Conservation (phyloP, 2,329 filamentous ascomycete species). For the Aspergillus spinulosporus region DNA sequence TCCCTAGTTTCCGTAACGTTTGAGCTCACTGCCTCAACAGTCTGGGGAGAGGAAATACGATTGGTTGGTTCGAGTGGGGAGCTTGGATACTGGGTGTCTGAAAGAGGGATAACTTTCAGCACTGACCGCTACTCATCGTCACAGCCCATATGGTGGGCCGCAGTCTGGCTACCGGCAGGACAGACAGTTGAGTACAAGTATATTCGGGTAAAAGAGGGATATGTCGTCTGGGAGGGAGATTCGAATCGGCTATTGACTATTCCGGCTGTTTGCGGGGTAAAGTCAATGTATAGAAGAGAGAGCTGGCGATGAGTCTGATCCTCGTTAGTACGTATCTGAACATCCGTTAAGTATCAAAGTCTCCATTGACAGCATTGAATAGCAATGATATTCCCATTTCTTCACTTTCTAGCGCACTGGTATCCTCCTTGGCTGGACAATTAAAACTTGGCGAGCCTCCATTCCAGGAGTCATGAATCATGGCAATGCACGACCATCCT, state of each 20-base stretch:
- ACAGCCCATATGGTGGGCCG: slow-evolving; percentile 63
- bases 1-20: slow-evolving; percentile 63
- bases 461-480: not conserved
- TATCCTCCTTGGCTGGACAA: not conserved
- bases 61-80: slow-evolving; percentile 60
- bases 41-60: slow-evolving; percentile 65
- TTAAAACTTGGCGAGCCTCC: not conserved
- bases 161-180: slow-evolving; percentile 57
- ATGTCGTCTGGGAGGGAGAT: slow-evolving; percentile 65
- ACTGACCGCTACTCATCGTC: slow-evolving; percentile 59
- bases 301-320: slow-evolving; percentile 36
- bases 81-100: slow-evolving; percentile 64
- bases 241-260: slow-evolving; percentile 46
- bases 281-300: slow-evolving; percentile 37
- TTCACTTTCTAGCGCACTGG: not conserved
- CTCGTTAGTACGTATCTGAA: not conserved
- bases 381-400: not conserved
- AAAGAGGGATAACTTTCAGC: slow-evolving; percentile 56
- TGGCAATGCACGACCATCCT: not conserved
- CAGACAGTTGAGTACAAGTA: slow-evolving; percentile 67
- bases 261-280: slow-evolving; percentile 36
- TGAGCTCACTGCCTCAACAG: slow-evolving; percentile 58
- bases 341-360: not conserved
- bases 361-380: not conserved
- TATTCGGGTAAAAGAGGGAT: slow-evolving; percentile 60